phyloP scores from a whole-genome alignment of 2,329 filamentous ascomycete species.

The Cercospora sp. region DNA sequence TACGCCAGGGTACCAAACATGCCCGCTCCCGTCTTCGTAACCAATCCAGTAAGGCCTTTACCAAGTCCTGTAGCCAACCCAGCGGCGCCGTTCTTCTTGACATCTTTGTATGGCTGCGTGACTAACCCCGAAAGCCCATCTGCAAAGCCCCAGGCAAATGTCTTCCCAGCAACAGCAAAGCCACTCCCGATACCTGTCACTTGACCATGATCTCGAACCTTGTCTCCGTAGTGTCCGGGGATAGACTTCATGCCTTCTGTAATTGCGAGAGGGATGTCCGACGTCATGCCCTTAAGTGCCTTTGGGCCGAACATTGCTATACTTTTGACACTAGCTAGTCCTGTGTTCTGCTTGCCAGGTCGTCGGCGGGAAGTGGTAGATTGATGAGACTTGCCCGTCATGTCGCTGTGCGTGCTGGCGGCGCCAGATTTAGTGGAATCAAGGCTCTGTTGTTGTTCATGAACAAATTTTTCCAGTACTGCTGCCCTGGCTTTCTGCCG shows the following conservation, averaged over 20 bases:
- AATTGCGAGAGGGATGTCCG: constrained; percentile 79
- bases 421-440: not conserved
- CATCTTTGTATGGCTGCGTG: constrained; percentile 71
- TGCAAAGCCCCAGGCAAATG: constrained; percentile 61
- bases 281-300: constrained; percentile 54
- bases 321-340: not conserved
- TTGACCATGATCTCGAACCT: constrained; percentile 70
- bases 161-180: constrained; percentile 71
- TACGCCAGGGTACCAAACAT: not conserved
- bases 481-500: not conserved
- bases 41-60: not conserved
- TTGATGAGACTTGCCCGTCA: not conserved
- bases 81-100: constrained; percentile 51
- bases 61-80: not conserved
- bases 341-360: not conserved
- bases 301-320: constrained; percentile 27
- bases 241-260: constrained; percentile 86
- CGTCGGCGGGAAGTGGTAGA: not conserved
- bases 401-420: not conserved
- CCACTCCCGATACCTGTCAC: constrained; percentile 77
- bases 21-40: not conserved
- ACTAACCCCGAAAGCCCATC: constrained; percentile 79
- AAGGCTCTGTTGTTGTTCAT: not conserved
- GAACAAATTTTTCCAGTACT: not conserved
- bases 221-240: constrained; percentile 78